These are phyloP conservation scores for Ogataea naganishii DNA, from an alignment of 805 yeast species.

Conservation along the genomic window DNA sequence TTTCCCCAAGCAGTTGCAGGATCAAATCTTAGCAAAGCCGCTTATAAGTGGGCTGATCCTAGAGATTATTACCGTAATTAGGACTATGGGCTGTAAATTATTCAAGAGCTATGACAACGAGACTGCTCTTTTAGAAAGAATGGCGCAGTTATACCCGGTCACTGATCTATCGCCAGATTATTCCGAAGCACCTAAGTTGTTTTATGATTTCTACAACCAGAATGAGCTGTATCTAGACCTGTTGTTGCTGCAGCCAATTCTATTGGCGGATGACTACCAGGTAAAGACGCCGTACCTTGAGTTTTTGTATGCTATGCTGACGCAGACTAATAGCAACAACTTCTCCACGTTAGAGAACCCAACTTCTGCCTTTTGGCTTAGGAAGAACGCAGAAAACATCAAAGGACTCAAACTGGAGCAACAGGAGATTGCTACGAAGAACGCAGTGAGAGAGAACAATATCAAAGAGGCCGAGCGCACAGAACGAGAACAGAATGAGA, in stretches of 20 bases:
- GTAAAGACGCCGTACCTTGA: slow-evolving; percentile 88
- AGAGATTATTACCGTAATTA: slow-evolving; percentile 66
- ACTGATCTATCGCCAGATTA: slow-evolving; percentile 20
- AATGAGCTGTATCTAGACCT: slow-evolving; percentile 62
- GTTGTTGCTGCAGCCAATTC: slow-evolving; percentile 73
- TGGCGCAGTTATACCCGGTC: slow-evolving; percentile 38
- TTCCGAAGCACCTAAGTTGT: slow-evolving; percentile 46
- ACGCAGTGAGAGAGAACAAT: slow-evolving; percentile 20
- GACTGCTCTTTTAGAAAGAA: slow-evolving; percentile 42
- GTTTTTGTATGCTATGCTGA: slow-evolving; percentile 70
- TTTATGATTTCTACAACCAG: slow-evolving; percentile 56
- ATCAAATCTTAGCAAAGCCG: slow-evolving; percentile 78
- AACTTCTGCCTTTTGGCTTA: slow-evolving; percentile 23
- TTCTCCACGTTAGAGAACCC: slow-evolving; percentile 24
- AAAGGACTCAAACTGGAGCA: slow-evolving; percentile 17
- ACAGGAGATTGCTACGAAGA: slow-evolving; percentile 15
- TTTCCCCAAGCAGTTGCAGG: slow-evolving; percentile 45
- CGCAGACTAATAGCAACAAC: slow-evolving; percentile 50
- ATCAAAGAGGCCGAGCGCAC: slow-evolving; percentile 12
- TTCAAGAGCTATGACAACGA: slow-evolving; percentile 66
- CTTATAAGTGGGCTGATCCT: slow-evolving; percentile 69
- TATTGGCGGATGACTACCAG: slow-evolving; percentile 82
- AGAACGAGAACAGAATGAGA: slow-evolving; percentile 13
- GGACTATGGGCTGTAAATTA: slow-evolving; percentile 68
- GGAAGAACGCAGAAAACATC: slow-evolving; percentile 22